These are phyloP conservation scores for Penicillium dipodomyicola DNA, from an alignment of 495 filamentous ascomycete species.

Conservation along the genomic window DNA sequence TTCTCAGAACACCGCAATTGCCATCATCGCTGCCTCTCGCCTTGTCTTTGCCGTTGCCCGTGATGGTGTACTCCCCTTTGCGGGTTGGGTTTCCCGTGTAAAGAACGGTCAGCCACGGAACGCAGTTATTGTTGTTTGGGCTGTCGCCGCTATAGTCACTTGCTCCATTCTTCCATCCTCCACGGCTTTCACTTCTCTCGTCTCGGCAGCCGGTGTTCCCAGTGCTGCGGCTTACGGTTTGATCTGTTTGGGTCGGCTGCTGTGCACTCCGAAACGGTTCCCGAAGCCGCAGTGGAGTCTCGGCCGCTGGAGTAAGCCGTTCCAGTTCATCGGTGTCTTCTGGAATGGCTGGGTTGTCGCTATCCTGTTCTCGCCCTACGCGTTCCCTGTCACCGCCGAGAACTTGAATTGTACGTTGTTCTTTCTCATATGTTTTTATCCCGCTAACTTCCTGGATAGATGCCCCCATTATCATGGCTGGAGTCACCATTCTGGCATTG, in stretches of 20 bases:
- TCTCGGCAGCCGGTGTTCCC: conserved; percentile 50
- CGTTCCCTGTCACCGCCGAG: conserved; percentile 43
- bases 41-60: conserved; percentile 57
- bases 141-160: conserved; percentile 46
- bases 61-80: conserved; percentile 56
- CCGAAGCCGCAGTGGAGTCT: conserved; percentile 48
- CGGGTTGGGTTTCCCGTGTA: conserved; percentile 52
- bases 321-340: conserved; percentile 48
- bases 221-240: conserved; percentile 55
- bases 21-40: conserved; percentile 54
- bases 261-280: conserved; percentile 48
- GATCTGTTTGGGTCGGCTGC: conserved; percentile 50
- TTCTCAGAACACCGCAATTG: conserved; percentile 51
- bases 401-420: conserved; percentile 45
- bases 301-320: conserved; percentile 44
- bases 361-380: conserved; percentile 47
- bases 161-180: conserved; percentile 54
- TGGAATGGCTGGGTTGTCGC: conserved; percentile 54
- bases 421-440: neutral
- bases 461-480: conserved; percentile 50
- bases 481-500: conserved; percentile 48
- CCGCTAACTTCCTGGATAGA: conserved; percentile 29
- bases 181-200: conserved; percentile 55
- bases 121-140: conserved; percentile 55
- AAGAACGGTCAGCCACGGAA: conserved; percentile 52